phyloP scores from a whole-genome alignment of 2,329 filamentous ascomycete species.

The Fusarium sp. region DNA sequence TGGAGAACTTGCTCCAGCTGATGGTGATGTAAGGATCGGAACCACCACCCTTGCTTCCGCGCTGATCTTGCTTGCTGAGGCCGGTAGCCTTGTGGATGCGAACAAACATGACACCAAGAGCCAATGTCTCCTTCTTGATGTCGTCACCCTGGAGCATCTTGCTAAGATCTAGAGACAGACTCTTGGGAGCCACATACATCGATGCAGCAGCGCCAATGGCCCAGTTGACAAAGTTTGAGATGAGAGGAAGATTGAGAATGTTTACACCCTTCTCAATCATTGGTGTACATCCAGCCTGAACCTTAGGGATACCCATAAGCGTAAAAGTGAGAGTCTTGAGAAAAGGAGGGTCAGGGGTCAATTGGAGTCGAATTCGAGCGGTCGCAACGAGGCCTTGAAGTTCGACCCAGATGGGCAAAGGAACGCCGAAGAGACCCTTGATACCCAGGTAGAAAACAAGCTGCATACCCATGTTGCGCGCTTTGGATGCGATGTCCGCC shows the following conservation, averaged over 20 bases:
- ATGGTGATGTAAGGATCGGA: conserved; percentile 96
- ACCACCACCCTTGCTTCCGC: conserved; percentile 84
- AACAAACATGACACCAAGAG: conserved; percentile 90
- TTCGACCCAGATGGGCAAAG: conserved; percentile 87
- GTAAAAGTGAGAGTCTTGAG: conserved; percentile 92
- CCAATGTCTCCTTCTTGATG: conserved; percentile 86
- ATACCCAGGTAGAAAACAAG: conserved; percentile 92
- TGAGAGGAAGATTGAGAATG: conserved; percentile 87
- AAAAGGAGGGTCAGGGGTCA: conserved; percentile 91
- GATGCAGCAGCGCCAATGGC: conserved; percentile 86
- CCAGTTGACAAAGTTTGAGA: conserved; percentile 97
- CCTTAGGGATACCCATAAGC: conserved; percentile 90
- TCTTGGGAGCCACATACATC: conserved; percentile 95
- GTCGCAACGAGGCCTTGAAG: conserved; percentile 91
- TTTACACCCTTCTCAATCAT: conserved; percentile 94
- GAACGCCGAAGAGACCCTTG: conserved; percentile 87
- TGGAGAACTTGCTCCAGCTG: conserved; percentile 94
- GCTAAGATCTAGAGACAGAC: conserved; percentile 87
- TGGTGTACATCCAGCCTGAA: conserved; percentile 87
- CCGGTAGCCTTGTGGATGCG: conserved; percentile 87
- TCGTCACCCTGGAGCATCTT: conserved; percentile 92
- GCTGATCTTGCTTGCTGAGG: conserved; percentile 88
- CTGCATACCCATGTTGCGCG: conserved; percentile 97
- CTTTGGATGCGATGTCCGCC: conserved; percentile 77
- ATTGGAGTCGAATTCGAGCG: conserved; percentile 79